These are phyloP conservation scores for Haematococcus lacustris DNA, from an alignment of 139 green algal species.

Conservation along the genomic window DNA sequence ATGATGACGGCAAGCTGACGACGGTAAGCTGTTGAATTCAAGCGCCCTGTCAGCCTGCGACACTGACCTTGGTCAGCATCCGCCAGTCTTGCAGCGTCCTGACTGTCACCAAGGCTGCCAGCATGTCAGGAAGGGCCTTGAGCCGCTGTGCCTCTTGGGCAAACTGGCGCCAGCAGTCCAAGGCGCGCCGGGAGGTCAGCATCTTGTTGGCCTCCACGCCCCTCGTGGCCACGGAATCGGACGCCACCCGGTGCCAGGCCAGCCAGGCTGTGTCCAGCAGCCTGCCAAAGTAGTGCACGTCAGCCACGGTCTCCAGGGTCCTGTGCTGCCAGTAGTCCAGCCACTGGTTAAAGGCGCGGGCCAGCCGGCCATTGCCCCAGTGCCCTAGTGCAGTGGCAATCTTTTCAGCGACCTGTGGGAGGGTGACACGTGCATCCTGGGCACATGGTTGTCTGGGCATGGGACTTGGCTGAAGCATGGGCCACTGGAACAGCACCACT, in stretches of 20 bases:
- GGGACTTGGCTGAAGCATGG: too few species aligned
- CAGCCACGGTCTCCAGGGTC: neutral
- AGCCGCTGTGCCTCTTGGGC: neutral
- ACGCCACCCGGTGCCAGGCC: too few species aligned
- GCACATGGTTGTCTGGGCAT: too few species aligned
- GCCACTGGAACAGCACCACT: too few species aligned
- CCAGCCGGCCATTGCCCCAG: too few species aligned
- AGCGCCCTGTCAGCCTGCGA: too few species aligned
- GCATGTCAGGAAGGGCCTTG: neutral
- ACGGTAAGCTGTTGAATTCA: too few species aligned
- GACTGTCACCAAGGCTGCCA: neutral
- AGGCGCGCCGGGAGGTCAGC: conserved; percentile 1
- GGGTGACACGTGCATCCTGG: too few species aligned
- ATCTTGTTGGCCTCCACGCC: conserved; percentile 3
- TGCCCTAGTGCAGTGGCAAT: too few species aligned
- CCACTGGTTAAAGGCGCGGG: conserved; percentile 24
- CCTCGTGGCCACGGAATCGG: conserved; percentile 6
- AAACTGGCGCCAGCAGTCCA: conserved; percentile 3
- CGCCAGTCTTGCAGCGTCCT: neutral
- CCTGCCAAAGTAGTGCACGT: conserved; percentile 22
- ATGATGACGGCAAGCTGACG: too few species aligned
- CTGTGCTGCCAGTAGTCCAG: conserved; percentile 7
- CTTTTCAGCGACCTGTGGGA: too few species aligned
- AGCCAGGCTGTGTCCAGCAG: conserved; percentile 18
- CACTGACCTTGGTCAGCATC: neutral